Evolutionary conservation across 192 early-diverging fungal species (phyloP), one percentile per base, ranked within the genome.

Genomic region (Coemansia sp.): DNA sequence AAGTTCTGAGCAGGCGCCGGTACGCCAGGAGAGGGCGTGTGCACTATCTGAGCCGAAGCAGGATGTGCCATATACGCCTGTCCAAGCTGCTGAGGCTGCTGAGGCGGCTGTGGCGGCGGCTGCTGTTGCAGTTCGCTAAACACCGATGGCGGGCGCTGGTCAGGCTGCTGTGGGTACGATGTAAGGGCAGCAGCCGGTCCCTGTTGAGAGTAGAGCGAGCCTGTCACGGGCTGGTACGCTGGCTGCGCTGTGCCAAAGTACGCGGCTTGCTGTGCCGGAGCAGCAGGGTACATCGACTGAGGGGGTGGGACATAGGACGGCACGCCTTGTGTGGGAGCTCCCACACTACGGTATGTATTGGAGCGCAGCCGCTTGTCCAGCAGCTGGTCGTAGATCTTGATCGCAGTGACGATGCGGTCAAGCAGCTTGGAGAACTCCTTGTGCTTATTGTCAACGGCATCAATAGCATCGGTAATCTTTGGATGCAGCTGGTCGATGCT

Each of bases 401-500:
- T 84, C 20, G 93, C 95, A 18, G 86, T 85, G 31, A 88, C 78
- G 25, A 99, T 83, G 65, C 94, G 92, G 47, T 92, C 89, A 62
- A 94, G 89, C 52, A 95, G 77, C 26, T 93, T 89, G 42, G 88
- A 85, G 56, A 93, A 88, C 48, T 86, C 75, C 64, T 83, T 86
- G 71, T 97, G 95, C 68, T 93, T 95, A 52, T 85, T 79, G 33
- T 85, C 88, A 3, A 92, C 87, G 26, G 88, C 89, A 20, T 91
- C 88, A 20, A 97, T 75, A 28, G 79, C 88, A 33, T 85, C 84
- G 7, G 88, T 82, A 9, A 99, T 84, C 72, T 94, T 95, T 9
- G 90, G 93, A 63, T 93, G 93, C 12, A 98, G 75, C 55, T 91
- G 84, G 6, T 88, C 88, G 36, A 99, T 93, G 83, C 90, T 90